Evolutionary conservation across 148 eudicot genomes (phyloP).

Genomic region (Cornus controversa): DNA sequence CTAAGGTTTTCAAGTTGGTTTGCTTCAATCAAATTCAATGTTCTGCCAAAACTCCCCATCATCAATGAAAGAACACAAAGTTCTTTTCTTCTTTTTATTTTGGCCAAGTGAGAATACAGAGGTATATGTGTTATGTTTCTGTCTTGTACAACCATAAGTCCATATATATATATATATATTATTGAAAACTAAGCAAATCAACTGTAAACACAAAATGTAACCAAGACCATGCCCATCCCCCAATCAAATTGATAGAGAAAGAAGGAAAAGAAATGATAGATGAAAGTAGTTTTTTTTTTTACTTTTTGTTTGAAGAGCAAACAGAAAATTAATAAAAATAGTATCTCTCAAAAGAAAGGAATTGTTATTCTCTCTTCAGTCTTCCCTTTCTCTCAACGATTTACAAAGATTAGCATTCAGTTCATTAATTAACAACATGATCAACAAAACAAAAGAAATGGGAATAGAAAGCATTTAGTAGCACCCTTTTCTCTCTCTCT

Average conservation of each 20-base stretch:
- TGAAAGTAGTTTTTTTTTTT: no score
- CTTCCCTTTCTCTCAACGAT: background rate
- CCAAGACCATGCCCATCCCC: background rate
- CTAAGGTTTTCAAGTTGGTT: background rate
- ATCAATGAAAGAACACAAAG: no score
- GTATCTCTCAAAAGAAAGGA: background rate
- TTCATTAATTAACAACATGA: background rate
- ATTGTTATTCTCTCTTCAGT: background rate
- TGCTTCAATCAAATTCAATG: conserved; percentile 5
- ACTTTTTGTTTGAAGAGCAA: background rate
- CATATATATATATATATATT: background rate
- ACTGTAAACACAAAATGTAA: no score
- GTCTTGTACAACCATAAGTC: no score
- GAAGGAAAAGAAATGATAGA: no score
- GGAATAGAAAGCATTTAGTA: background rate
- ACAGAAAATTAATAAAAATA: no score
- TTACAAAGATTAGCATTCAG: background rate
- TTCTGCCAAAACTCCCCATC: background rate
- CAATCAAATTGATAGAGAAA: no score
- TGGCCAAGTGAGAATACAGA: no score
- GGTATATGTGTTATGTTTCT: no score
- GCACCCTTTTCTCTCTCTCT: background rate
- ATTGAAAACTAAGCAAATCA: no score
- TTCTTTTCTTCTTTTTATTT: no score
- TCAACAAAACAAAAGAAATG: background rate